Percentiles rank a stretch among this genome's conserved stretches.
Conservation (phyloP, 1,284 basidiomycete species). For the Ceratobasidium sp. region DNA sequence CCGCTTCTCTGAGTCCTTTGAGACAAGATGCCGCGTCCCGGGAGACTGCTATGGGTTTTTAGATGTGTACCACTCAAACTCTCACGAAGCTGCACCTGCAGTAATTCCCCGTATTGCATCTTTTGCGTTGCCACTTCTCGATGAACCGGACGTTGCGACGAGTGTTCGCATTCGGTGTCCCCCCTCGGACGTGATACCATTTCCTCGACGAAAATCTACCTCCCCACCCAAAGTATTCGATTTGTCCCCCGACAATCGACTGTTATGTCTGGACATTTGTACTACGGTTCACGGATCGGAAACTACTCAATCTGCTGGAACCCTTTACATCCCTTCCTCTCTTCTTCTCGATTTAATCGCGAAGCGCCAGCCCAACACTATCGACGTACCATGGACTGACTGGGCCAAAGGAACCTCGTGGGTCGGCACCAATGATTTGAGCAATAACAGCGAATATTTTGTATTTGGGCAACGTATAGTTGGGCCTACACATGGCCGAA, state of each 20-base stretch:
- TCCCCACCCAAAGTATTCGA: neutral
- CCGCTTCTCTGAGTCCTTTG: neutral
- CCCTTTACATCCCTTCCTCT: neutral
- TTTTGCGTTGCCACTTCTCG: constrained; percentile 1
- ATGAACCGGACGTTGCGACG: neutral
- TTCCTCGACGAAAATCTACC: neutral
- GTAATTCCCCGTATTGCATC: constrained; percentile 14
- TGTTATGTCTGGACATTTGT: constrained; percentile 7
- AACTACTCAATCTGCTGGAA: neutral
- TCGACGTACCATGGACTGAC: constrained; percentile 24
- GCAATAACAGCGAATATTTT: constrained; percentile 22
- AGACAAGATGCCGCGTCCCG: neutral
- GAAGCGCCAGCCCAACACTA: too few species aligned
- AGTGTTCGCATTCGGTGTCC: neutral
- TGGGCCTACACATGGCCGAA: neutral
- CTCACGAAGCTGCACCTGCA: neutral
- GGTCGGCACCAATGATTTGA: constrained; percentile 3
- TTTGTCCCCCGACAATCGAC: constrained; percentile 8
- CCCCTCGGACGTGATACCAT: constrained; percentile 15
- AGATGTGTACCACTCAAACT: constrained; percentile 9
- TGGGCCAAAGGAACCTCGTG: constrained; percentile 23
- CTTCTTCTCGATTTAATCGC: constrained; percentile 13
- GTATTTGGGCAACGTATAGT: constrained; percentile 38
- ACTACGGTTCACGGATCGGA: neutral
- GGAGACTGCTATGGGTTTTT: neutral